These are phyloP conservation scores for Coccomyxa sp. DNA, from an alignment of 139 green algal species.

Conservation along the genomic window DNA sequence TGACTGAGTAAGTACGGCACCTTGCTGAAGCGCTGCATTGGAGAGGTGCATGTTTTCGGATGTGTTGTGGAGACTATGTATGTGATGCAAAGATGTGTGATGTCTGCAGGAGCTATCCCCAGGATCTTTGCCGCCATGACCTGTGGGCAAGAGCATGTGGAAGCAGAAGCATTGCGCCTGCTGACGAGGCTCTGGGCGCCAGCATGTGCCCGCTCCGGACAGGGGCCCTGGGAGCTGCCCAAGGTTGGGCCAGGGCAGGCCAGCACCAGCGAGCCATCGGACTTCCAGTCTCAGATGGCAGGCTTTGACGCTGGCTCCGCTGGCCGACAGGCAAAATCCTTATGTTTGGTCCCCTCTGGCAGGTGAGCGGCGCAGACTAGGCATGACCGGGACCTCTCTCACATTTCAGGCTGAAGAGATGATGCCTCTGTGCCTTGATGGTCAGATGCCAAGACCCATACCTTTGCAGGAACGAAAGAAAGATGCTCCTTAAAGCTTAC, in stretches of 20 bases:
- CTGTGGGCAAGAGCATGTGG: constrained; percentile 58
- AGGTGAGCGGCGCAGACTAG: no score
- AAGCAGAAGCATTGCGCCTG: constrained; percentile 65
- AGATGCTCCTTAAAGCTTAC: background rate
- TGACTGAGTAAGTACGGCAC: no score
- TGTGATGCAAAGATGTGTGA: no score
- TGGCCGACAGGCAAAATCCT: constrained; percentile 11
- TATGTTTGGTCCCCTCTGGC: constrained; percentile 5
- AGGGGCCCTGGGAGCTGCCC: constrained; percentile 19
- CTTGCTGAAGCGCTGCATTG: no score
- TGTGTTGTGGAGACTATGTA: no score
- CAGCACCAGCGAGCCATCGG: background rate
- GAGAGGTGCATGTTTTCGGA: no score
- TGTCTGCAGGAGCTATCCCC: constrained; percentile 10
- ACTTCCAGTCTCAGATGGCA: background rate
- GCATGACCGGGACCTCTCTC: no score
- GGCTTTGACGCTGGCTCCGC: constrained; percentile 13
- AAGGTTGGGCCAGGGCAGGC: background rate
- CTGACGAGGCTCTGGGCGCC: constrained; percentile 70
- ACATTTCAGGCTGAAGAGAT: no score
- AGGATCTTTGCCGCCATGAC: constrained; percentile 54
- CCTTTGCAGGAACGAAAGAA: no score
- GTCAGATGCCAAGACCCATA: no score
- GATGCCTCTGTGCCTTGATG: no score
- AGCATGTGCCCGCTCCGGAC: constrained; percentile 35